Evolutionary conservation across 176 grass and related monocot species (phyloP).

Genomic region (Zea luxurians): DNA sequence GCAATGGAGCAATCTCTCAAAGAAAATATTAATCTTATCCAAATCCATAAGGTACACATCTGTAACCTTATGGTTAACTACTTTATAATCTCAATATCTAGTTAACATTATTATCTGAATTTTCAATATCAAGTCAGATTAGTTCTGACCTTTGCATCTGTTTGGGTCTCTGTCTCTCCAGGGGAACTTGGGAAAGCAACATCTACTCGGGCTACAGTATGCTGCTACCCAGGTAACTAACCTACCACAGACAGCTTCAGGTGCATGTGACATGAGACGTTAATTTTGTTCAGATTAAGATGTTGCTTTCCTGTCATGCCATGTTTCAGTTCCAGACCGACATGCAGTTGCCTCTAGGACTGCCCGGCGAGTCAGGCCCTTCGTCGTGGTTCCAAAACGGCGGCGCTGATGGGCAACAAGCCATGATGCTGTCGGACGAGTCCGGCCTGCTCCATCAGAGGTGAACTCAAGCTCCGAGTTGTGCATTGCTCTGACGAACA

Average conservation of each 20-base stretch:
- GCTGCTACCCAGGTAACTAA: conserved; percentile 56
- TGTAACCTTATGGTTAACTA: conserved; percentile 6
- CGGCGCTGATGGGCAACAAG: conserved; percentile 27
- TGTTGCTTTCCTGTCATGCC: not conserved
- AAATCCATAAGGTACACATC: conserved; percentile 51
- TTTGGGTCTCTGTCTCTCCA: conserved; percentile 25
- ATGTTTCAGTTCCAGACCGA: conserved; percentile 58
- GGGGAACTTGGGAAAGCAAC: conserved; percentile 63
- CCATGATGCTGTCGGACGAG: conserved; percentile 57
- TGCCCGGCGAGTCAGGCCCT: conserved; percentile 38
- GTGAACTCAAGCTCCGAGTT: conserved; percentile 31
- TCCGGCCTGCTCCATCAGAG: conserved; percentile 60
- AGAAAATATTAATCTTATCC: conserved; percentile 59
- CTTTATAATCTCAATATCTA: not conserved
- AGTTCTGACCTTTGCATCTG: conserved; percentile 23
- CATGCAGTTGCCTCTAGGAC: conserved; percentile 52
- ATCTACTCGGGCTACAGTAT: conserved; percentile 62
- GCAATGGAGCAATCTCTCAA: conserved; percentile 79
- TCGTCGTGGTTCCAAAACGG: conserved; percentile 54
- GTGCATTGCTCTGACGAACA: not conserved
- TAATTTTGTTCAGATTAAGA: conserved; percentile 21
- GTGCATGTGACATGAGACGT: not conserved
- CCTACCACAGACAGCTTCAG: not conserved
- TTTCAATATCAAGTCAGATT: not conserved
- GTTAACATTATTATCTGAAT: conserved; percentile 8